Evolutionary conservation across 768 basidiomycete genomes (phyloP).

Genomic region (Mycena filopes): DNA sequence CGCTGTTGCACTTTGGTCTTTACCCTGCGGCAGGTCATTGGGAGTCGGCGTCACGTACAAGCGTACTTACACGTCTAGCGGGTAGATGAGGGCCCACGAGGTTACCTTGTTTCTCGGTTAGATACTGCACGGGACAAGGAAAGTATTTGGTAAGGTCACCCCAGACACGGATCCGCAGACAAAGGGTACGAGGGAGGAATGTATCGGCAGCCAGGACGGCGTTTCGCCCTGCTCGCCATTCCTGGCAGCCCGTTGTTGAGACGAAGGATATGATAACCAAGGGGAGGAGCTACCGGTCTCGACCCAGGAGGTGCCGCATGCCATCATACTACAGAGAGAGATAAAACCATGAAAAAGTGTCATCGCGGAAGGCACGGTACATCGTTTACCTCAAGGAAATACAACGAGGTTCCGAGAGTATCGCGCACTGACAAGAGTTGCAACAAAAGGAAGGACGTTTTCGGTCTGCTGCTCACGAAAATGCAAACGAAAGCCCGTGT

Average conservation of each 20-base stretch:
- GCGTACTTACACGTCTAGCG: slow-evolving; percentile 83
- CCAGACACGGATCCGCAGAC: slow-evolving; percentile 91
- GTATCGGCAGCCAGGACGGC: slow-evolving; percentile 89
- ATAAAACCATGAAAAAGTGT: background rate
- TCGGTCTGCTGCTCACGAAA: slow-evolving; percentile 61
- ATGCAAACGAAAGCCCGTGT: slow-evolving; percentile 89
- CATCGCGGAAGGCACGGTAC: background rate
- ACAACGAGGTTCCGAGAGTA: slow-evolving; percentile 88
- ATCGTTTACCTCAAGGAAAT: slow-evolving; percentile 75
- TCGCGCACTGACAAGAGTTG: slow-evolving; percentile 73
- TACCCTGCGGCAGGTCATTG: slow-evolving; percentile 57
- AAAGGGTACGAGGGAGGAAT: slow-evolving; percentile 84
- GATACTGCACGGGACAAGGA: slow-evolving; percentile 46
- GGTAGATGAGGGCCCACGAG: slow-evolving; percentile 93
- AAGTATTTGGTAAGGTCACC: slow-evolving; percentile 55
- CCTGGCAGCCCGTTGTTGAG: slow-evolving; percentile 11
- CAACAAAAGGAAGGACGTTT: background rate
- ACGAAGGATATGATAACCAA: background rate
- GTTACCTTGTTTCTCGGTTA: slow-evolving; percentile 57
- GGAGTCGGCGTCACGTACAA: background rate
- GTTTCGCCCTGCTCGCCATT: slow-evolving; percentile 81
- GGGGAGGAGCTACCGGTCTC: slow-evolving; percentile 56
- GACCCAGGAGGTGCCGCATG: slow-evolving; percentile 87
- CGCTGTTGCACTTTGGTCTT: slow-evolving; percentile 98
- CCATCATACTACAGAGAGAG: slow-evolving; percentile 73